These are phyloP conservation scores for Tulasnella sp. DNA, from an alignment of 768 basidiomycete species.

Conservation along the genomic window DNA sequence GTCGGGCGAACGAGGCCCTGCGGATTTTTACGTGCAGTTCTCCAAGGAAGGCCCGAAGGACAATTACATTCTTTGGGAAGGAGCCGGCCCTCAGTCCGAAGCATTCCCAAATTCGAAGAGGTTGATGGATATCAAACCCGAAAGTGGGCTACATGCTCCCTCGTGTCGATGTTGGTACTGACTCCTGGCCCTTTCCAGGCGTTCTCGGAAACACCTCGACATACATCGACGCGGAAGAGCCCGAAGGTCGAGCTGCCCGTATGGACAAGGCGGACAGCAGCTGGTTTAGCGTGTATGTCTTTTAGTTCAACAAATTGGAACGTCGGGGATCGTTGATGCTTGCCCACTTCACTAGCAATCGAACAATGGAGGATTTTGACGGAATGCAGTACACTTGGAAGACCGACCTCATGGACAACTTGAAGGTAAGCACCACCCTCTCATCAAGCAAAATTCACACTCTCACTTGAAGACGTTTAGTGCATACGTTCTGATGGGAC, in stretches of 20 bases:
- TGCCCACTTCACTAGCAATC: not conserved
- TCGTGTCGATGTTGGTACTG: not conserved
- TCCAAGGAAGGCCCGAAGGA: not conserved
- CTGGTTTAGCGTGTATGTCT: not conserved
- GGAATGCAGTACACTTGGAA: not conserved
- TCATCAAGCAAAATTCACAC: not conserved
- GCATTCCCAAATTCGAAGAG: not conserved
- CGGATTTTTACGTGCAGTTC: not conserved
- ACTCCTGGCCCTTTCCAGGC: not conserved
- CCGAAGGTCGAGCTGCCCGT: not conserved
- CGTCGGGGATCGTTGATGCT: not conserved
- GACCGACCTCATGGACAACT: not conserved
- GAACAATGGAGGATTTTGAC: slow-evolving; percentile 3
- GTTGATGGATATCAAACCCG: slow-evolving; percentile 2
- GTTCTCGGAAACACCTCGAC: not conserved
- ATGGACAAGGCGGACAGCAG: not conserved
- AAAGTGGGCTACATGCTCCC: not conserved
- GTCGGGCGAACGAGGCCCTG: not conserved
- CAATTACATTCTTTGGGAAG: not conserved
- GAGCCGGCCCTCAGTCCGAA: not conserved
- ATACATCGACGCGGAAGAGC: not conserved
- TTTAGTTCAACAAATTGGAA: not conserved
- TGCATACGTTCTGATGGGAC: not conserved
- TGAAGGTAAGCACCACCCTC: not conserved
- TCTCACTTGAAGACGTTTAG: not conserved